Conservation (phyloP, 306 rosid genomes). For the Trifolium subterraneum region DNA sequence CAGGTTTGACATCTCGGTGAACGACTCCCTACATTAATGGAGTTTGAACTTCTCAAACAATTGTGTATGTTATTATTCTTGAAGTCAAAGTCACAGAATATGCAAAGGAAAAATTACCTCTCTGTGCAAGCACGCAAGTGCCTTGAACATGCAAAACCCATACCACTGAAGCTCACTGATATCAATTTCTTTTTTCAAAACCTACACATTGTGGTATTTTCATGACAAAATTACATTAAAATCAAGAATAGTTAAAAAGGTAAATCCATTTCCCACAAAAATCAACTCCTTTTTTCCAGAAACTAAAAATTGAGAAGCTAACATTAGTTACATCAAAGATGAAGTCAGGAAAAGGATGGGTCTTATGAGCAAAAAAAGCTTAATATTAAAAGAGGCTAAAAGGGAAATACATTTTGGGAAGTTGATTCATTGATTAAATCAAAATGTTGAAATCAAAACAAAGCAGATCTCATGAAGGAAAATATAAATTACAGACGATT, state of each 20-base stretch:
- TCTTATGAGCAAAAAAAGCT: slow-evolving; percentile 27
- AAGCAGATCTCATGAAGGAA: slow-evolving; percentile 25
- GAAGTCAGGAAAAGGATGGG: neutral
- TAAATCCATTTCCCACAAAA: slow-evolving; percentile 27
- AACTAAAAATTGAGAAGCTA: slow-evolving; percentile 45
- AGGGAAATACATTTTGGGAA: slow-evolving; percentile 3
- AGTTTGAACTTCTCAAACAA: slow-evolving; percentile 33
- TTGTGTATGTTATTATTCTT: neutral
- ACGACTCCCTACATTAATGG: slow-evolving; percentile 64
- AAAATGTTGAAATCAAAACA: no score
- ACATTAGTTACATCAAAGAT: slow-evolving; percentile 13
- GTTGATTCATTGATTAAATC: slow-evolving; percentile 12
- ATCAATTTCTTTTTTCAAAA: slow-evolving; percentile 78
- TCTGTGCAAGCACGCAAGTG: slow-evolving; percentile 79
- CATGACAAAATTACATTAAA: neutral
- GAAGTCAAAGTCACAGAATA: slow-evolving; percentile 22
- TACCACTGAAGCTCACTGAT: slow-evolving; percentile 76
- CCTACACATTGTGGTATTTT: slow-evolving; percentile 51
- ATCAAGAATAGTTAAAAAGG: slow-evolving; percentile 17
- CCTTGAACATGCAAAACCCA: slow-evolving; percentile 83
- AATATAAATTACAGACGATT: slow-evolving; percentile 9
- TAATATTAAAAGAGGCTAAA: slow-evolving; percentile 10
- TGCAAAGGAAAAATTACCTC: slow-evolving; percentile 58
- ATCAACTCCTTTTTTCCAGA: slow-evolving; percentile 58
- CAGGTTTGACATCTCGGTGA: slow-evolving; percentile 92